Base-by-base conservation (phyloP, 2,329 filamentous ascomycete genomes). In the Venturia pyrina region DNA sequence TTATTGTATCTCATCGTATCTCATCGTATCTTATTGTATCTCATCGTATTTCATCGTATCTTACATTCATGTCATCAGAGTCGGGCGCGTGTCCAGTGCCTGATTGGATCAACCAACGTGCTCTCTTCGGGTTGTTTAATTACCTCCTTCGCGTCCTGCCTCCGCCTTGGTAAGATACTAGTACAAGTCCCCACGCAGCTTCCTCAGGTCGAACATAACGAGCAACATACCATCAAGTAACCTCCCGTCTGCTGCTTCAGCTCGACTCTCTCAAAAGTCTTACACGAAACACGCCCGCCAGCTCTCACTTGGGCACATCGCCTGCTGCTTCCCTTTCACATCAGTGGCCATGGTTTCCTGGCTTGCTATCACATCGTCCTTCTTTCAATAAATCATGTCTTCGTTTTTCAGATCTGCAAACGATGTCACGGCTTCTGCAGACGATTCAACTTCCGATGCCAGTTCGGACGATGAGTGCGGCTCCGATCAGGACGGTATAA, bases 351-450 rank as follows among this genome's bases (percentile, higher is more conserved):
- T 59, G 53, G 32, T 8, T 59, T n/a, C 17, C 53, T 37, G 28
- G 15, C n/a, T 21, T n/a, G 28, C 53, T 37, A n/a, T n/a, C 32
- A 37, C 17, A 37, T n/a, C 53, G 34, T 67, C 67, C 24, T 65
- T 67, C 15, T 63, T 67, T 32, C 62, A 28, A 41, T 63, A 32
- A 65, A 57, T 61, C 32, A 66, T 69, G 60, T 53, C 68, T 21
- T 68, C 67, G n/a, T 70, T 68, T 60, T 72, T 72, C 65, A 69
- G 68, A 10, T 69, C 61, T 50, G 61, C 65, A 32, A 61, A 63
- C 41, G 67, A 65, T 65, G 63, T 62, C 17, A 67, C 62, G 19
- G 43, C 63, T 32, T 66, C 66, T 17, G 40, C 50, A 34, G 60
- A 67, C 13, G 46, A 46, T 19, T 48, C 28, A 17, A 57, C 32